Conservation (phyloP, 768 basidiomycete species). For the Agaricus bisporus region DNA sequence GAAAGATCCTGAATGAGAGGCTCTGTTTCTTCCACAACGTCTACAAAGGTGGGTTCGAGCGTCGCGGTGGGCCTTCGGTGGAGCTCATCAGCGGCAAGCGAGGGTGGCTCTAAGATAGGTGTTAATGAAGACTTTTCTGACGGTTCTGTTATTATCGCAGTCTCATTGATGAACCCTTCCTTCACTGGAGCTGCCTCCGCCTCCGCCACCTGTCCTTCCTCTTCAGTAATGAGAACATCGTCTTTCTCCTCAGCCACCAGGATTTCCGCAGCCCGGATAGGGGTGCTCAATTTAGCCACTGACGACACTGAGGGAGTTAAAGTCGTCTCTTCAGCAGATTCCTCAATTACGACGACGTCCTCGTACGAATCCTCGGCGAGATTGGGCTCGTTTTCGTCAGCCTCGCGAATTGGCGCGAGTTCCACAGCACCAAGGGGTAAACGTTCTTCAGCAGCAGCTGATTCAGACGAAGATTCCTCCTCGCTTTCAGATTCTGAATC, state of each 20-base stretch:
- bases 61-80: too few relatives aligned
- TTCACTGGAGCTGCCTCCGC: background rate
- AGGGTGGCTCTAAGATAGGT: too few relatives aligned
- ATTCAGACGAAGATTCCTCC: background rate
- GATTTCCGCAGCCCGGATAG: background rate
- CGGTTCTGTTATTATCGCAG: background rate
- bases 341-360: background rate
- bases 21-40: too few relatives aligned
- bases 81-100: too few relatives aligned
- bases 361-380: background rate
- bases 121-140: too few relatives aligned
- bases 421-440: background rate
- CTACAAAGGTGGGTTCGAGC: too few relatives aligned
- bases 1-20: too few relatives aligned
- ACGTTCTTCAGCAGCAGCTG: background rate
- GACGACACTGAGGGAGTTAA: background rate
- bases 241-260: background rate
- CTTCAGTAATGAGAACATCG: background rate
- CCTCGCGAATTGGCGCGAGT: background rate
- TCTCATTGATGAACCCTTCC: background rate
- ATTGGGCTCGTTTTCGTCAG: background rate
- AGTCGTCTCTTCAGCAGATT: conserved; percentile 5
- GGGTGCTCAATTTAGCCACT: background rate
- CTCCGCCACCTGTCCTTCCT: background rate
- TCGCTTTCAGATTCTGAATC: background rate